These are phyloP conservation scores for Colletotrichum cuscutae DNA, from an alignment of 2,329 filamentous ascomycete species.

Conservation along the genomic window DNA sequence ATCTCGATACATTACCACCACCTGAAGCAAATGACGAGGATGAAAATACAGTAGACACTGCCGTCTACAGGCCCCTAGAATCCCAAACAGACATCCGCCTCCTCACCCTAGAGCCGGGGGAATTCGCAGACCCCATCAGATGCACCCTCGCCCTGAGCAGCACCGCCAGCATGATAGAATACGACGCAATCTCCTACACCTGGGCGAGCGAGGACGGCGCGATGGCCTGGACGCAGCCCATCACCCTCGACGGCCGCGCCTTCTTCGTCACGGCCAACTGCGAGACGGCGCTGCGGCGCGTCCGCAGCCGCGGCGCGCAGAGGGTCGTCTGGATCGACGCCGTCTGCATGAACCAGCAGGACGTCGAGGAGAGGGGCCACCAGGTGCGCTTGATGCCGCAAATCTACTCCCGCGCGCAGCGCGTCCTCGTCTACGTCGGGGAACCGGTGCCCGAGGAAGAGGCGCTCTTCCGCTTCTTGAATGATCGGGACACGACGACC, in stretches of 20 bases:
- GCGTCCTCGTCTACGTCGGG: slow-evolving; percentile 28
- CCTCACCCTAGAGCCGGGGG: not conserved
- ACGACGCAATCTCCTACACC: slow-evolving; percentile 50
- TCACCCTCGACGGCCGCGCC: not conserved
- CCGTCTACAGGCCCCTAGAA: not conserved
- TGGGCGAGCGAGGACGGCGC: slow-evolving; percentile 42
- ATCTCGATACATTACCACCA: not conserved
- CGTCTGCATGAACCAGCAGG: slow-evolving; percentile 37
- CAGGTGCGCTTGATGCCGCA: slow-evolving; percentile 36
- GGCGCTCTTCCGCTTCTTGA: not conserved
- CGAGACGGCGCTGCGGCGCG: not conserved
- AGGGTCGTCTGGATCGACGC: slow-evolving; percentile 36
- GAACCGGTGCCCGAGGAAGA: slow-evolving; percentile 37
- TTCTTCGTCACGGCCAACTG: slow-evolving; percentile 9
- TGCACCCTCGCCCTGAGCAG: not conserved
- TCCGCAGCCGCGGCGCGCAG: not conserved
- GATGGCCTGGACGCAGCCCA: not conserved
- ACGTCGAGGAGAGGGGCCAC: slow-evolving; percentile 30
- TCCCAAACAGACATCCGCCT: not conserved
- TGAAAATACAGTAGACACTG: too few relatives aligned
- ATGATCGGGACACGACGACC: too few relatives aligned
- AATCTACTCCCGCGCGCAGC: slow-evolving; percentile 30
- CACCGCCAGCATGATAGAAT: slow-evolving; percentile 17
- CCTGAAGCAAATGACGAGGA: not conserved
- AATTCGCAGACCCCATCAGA: not conserved